Conservation (phyloP, 768 basidiomycete species). For the Sarcodon aspratus region DNA sequence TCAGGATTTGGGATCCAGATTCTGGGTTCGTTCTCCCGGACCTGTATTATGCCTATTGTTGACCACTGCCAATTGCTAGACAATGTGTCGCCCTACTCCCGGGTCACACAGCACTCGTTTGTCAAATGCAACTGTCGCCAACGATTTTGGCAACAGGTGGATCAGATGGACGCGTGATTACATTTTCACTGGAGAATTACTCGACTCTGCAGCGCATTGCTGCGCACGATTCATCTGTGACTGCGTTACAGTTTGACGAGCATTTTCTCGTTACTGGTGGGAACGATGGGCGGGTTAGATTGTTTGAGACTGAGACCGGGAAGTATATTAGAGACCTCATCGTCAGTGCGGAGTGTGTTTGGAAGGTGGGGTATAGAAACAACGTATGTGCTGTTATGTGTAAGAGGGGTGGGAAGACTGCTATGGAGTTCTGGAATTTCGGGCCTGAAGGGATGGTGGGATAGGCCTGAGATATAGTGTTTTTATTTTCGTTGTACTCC, state of each 20-base stretch:
- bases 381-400: conserved; percentile 76
- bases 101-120: conserved; percentile 88
- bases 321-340: conserved; percentile 65
- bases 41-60: background rate
- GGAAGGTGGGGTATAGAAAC: conserved; percentile 71
- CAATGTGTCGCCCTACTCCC: conserved; percentile 76
- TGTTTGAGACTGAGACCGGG: conserved; percentile 33
- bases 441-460: conserved; percentile 25
- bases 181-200: conserved; percentile 40
- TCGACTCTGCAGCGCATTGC: conserved; percentile 50
- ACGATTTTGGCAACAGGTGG: conserved; percentile 70
- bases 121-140: conserved; percentile 74
- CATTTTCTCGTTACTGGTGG: conserved; percentile 77
- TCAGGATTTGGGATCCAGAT: conserved; percentile 80
- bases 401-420: conserved; percentile 69
- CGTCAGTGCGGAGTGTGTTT: conserved; percentile 70
- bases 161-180: conserved; percentile 80
- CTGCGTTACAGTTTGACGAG: conserved; percentile 78
- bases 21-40: conserved; percentile 53
- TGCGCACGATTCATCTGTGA: conserved; percentile 84
- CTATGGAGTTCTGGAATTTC: conserved; percentile 82
- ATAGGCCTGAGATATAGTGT: background rate
- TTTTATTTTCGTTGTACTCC: background rate
- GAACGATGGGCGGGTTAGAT: conserved; percentile 72
- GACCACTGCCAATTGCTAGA: conserved; percentile 23